phyloP scores from a whole-genome alignment of 495 filamentous ascomycete species.

The Cladorrhinum samala region DNA sequence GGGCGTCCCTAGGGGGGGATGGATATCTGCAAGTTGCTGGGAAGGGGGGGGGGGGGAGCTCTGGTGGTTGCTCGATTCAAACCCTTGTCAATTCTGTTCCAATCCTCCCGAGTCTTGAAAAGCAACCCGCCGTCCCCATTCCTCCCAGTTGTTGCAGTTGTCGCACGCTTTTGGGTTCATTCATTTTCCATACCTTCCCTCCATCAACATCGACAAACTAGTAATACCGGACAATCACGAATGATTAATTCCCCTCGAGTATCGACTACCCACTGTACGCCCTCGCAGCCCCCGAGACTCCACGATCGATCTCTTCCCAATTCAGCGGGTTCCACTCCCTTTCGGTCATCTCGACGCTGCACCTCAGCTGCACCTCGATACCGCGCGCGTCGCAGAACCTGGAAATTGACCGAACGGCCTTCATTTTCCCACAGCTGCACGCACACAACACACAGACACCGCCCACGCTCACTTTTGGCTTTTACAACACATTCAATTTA shows the following conservation, averaged over 20 bases:
- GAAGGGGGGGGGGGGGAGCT: not conserved
- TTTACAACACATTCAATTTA: not conserved
- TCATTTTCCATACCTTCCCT: slow-evolving; percentile 11
- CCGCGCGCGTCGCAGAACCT: slow-evolving; percentile 3
- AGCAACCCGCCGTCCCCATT: slow-evolving; percentile 14
- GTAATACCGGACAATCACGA: not conserved
- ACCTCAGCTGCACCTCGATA: not conserved
- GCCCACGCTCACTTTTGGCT: not conserved
- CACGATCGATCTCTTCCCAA: slow-evolving; percentile 1
- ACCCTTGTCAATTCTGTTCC: too few species aligned
- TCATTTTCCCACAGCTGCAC: not conserved
- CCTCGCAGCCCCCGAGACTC: not conserved
- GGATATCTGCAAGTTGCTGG: not conserved
- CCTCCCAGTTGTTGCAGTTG: slow-evolving; percentile 11
- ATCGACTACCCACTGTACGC: not conserved
- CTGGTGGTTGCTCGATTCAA: too few species aligned
- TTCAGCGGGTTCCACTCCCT: slow-evolving; percentile 1
- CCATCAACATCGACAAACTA: not conserved
- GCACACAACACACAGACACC: not conserved
- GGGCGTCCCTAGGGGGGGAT: slow-evolving; percentile 1
- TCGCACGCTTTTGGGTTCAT: slow-evolving; percentile 7
- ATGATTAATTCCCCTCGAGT: not conserved
- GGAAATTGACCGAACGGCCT: not conserved
- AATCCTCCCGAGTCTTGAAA: slow-evolving; percentile 16
- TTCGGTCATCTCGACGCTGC: too few species aligned